Evolutionary conservation across 768 basidiomycete genomes (phyloP), one percentile per base, ranked within the genome.

Genomic region (Tricholoma terreum): DNA sequence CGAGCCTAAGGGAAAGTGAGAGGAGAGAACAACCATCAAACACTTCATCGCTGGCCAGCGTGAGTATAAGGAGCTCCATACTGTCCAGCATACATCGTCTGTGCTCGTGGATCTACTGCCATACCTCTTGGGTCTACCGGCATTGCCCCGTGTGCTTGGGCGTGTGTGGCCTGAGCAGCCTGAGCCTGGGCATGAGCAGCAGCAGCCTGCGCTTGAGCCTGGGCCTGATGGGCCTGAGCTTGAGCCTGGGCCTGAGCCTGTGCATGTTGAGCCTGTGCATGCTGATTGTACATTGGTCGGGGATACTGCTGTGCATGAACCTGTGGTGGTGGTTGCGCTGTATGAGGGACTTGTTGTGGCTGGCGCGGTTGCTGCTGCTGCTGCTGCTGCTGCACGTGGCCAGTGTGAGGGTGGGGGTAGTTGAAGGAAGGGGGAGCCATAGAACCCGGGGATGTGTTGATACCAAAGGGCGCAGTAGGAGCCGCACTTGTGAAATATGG

Each of bases 401-500:
- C 80, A 14, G 78, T 72, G 58, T 83, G 84, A 38, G 84, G 83
- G 58, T 86, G 86, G 2, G 87, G 83, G 63, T 81, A 89, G 65
- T 84, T 86, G 68, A 85, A 89, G 21, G 80, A 68, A 27, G 87
- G 86, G 3, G 88, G 87, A 4, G 84, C 77, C 81, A 87, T 86
- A 33, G 85, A 77, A 42, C 84, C 81, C 31, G 81, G 77, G 2
- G 77, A 63, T 24, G 79, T 62, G 48, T 74, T 77, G 42, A 77
- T 68, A 36, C 77, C 73, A 58, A 75, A 81, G 6, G 78, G 72
- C 30, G 71, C 67, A 27, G 73, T 68, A 43, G 77, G 75, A 34
- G 75, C 73, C 4, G 82, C 75, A 35, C 79, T 81, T 15, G 86
- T 84, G 73, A 98, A 97, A 72, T 98, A 98, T 0, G 93, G 91